These are phyloP conservation scores for Lactifluus hygrophoroides DNA, from an alignment of 768 basidiomycete genomes.

Conservation along the genomic window DNA sequence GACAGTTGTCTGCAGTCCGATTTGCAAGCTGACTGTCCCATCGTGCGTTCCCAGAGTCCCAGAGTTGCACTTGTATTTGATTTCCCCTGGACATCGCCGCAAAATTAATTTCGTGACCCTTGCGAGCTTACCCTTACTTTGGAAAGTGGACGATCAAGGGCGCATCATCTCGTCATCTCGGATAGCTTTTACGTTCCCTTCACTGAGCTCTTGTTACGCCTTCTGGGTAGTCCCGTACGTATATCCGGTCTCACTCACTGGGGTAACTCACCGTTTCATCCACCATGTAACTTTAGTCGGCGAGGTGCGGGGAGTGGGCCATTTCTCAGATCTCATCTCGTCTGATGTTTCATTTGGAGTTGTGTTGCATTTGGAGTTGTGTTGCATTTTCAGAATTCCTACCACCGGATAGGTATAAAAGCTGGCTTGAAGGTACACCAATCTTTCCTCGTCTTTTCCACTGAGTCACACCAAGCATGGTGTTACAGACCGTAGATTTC, in stretches of 20 bases:
- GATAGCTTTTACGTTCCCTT: neutral
- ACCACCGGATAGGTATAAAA: conserved; percentile 6
- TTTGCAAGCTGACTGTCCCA: neutral
- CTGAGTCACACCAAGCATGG: neutral
- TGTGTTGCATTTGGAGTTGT: neutral
- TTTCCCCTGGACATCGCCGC: neutral
- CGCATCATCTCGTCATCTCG: neutral
- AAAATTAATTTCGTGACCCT: neutral
- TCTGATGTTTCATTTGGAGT: neutral
- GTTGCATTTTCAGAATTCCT: neutral
- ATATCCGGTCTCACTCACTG: neutral
- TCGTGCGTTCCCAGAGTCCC: neutral
- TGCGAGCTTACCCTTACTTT: neutral
- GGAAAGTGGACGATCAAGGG: neutral
- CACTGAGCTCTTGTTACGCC: neutral
- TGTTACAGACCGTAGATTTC: neutral
- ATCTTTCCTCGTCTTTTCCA: neutral
- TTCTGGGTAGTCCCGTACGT: neutral
- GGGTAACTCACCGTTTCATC: neutral
- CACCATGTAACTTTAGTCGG: neutral
- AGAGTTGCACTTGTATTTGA: neutral
- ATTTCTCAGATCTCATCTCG: neutral
- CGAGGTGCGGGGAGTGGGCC: neutral
- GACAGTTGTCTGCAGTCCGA: neutral
- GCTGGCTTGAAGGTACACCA: neutral